phyloP scores from a whole-genome alignment of 441 rosid genomes.

The Adansonia madagascariensis region DNA sequence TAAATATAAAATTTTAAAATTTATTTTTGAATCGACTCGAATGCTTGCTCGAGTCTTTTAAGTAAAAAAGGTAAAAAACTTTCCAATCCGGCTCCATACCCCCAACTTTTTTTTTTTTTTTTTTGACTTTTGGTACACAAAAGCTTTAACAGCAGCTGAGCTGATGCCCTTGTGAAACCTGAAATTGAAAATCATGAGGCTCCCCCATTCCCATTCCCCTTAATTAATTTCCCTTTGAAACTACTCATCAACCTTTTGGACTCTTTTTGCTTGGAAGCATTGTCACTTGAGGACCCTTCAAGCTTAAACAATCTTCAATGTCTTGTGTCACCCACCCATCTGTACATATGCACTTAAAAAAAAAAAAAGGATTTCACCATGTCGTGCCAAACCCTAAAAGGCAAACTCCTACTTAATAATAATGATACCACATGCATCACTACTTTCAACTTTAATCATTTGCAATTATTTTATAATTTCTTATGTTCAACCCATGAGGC shows the following conservation, averaged over 20 bases:
- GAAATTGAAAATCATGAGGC: conserved; percentile 14
- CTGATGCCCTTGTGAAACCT: not conserved
- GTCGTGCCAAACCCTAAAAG: conserved; percentile 29
- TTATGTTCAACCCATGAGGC: not conserved
- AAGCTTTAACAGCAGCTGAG: not conserved
- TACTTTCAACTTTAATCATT: conserved; percentile 24
- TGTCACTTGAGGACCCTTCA: conserved; percentile 37
- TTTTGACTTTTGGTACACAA: not conserved
- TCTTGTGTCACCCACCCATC: conserved; percentile 28
- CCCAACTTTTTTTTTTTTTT: too few relatives aligned
- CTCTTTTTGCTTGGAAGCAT: conserved; percentile 47
- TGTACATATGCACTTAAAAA: not conserved
- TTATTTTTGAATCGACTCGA: too few relatives aligned
- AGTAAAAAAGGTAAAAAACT: too few relatives aligned
- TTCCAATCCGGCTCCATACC: too few relatives aligned
- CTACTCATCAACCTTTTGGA: conserved; percentile 19
- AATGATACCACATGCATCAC: conserved; percentile 8
- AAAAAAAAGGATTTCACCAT: not conserved
- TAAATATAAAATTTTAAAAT: too few relatives aligned
- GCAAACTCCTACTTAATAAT: not conserved
- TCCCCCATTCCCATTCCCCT: not conserved
- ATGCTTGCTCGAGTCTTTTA: too few relatives aligned
- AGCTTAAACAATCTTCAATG: conserved; percentile 35
- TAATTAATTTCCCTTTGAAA: conserved; percentile 25
- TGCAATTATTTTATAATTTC: not conserved